Evolutionary conservation across 2,329 filamentous ascomycete species (phyloP).

Genomic region (Aspergillus floridensis): DNA sequence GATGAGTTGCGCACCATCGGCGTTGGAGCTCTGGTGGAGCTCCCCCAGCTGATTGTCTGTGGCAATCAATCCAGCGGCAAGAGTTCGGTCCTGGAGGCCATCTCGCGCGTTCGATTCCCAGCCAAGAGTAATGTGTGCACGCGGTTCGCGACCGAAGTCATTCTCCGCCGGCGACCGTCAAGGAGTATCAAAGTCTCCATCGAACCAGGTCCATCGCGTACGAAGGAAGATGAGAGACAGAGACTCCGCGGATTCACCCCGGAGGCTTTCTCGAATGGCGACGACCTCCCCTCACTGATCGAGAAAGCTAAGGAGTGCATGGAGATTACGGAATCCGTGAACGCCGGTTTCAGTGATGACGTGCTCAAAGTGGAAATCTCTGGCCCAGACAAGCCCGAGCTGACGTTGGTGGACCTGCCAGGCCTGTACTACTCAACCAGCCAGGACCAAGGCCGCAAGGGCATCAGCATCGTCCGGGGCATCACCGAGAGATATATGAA

Average conservation of each 20-base stretch:
- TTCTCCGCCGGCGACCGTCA: constrained; percentile 46
- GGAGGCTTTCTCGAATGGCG: constrained; percentile 9
- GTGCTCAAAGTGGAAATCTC: constrained; percentile 60
- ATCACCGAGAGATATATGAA: constrained; percentile 56
- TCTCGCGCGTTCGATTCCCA: constrained; percentile 61
- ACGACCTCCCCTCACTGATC: constrained; percentile 48
- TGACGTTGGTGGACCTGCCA: constrained; percentile 63
- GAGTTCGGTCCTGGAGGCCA: constrained; percentile 63
- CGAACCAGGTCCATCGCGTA: constrained; percentile 28
- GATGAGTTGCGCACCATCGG: too few relatives aligned
- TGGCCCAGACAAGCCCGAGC: constrained; percentile 58
- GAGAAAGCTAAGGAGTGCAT: constrained; percentile 52
- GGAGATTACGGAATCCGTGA: constrained; percentile 39
- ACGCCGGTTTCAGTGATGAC: constrained; percentile 37
- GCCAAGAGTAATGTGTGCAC: constrained; percentile 58
- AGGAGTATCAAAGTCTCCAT: constrained; percentile 47
- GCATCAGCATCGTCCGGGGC: constrained; percentile 44
- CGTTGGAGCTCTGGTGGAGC: too few relatives aligned
- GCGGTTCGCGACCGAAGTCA: constrained; percentile 60
- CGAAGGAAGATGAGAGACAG: not conserved
- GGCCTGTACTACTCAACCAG: constrained; percentile 57
- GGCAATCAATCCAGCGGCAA: constrained; percentile 63
- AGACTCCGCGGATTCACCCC: constrained; percentile 10
- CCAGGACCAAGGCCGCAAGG: constrained; percentile 46
- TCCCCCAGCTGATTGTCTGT: constrained; percentile 36